Conservation (phyloP, 208 protist genomes). For the Wallacemonas collosoma region DNA sequence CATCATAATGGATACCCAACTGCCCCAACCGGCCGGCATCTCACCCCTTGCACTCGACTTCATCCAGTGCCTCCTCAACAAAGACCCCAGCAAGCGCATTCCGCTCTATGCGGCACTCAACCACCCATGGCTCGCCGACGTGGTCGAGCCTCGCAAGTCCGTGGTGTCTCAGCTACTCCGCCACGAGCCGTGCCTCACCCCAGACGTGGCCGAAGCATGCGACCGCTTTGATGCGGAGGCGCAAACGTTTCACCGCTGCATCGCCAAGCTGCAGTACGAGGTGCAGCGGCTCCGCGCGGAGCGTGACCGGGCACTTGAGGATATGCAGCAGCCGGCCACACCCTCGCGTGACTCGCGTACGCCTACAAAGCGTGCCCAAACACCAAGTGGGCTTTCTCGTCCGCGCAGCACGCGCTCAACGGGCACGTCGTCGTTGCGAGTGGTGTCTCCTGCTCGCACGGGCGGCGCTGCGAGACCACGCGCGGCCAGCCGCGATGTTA, state of each 20-base stretch:
- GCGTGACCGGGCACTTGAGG: constrained; percentile 40
- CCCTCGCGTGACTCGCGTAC: constrained; percentile 40
- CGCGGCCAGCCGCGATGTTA: constrained; percentile 50
- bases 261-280: constrained; percentile 73
- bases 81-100: constrained; percentile 88
- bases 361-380: constrained; percentile 66
- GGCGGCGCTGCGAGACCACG: constrained; percentile 30
- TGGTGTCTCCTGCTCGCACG: constrained; percentile 39
- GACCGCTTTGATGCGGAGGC: constrained; percentile 77
- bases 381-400: constrained; percentile 54
- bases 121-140: constrained; percentile 89
- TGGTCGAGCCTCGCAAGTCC: constrained; percentile 69
- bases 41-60: constrained; percentile 70
- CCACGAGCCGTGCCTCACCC: constrained; percentile 27
- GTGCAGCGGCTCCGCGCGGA: constrained; percentile 62
- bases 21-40: constrained; percentile 78
- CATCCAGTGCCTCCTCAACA: constrained; percentile 85
- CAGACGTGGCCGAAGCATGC: constrained; percentile 69
- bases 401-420: constrained; percentile 42
- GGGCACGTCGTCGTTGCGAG: constrained; percentile 35
- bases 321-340: constrained; percentile 23
- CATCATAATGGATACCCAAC: constrained; percentile 85
- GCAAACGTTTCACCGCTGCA: constrained; percentile 68
- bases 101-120: constrained; percentile 84
- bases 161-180: constrained; percentile 69